phyloP scores from a whole-genome alignment of 2,329 filamentous ascomycete species.

The Cladosporium sp. region DNA sequence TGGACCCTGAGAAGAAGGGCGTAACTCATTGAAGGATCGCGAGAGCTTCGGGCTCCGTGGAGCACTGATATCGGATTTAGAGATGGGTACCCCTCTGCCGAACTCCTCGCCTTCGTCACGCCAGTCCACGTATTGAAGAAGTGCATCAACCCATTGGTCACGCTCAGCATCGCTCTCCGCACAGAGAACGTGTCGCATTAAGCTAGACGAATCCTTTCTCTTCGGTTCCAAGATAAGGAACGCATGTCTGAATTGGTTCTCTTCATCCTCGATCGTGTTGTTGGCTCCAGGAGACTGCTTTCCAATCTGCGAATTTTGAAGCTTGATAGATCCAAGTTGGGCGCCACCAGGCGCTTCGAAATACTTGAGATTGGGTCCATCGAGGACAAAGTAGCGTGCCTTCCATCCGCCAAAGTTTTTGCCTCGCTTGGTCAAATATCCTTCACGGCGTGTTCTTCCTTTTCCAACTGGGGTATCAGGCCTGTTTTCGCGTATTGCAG shows the following conservation, averaged over 20 bases:
- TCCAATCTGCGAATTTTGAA: conserved; percentile 86
- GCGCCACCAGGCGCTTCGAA: conserved; percentile 87
- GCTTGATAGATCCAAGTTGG: conserved; percentile 88
- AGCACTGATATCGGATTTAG: conserved; percentile 23
- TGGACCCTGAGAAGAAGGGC: conserved; percentile 19
- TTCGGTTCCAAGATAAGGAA: conserved; percentile 95
- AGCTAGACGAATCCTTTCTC: conserved; percentile 83
- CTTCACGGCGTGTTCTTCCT: conserved; percentile 69
- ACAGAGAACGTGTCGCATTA: conserved; percentile 90
- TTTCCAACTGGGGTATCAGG: conserved; percentile 49
- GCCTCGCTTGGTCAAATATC: conserved; percentile 91
- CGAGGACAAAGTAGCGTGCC: conserved; percentile 67
- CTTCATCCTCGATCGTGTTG: conserved; percentile 68
- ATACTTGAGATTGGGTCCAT: conserved; percentile 74
- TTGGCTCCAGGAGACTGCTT: conserved; percentile 68
- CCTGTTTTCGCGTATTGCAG: conserved; percentile 27
- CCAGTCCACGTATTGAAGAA: conserved; percentile 84
- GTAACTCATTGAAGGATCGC: conserved; percentile 35
- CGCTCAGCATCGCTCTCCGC: conserved; percentile 91
- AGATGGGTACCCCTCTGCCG: conserved; percentile 12
- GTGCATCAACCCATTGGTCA: conserved; percentile 86
- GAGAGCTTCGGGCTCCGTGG: conserved; percentile 30
- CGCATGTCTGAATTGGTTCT: conserved; percentile 94
- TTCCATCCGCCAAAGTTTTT: conserved; percentile 99
- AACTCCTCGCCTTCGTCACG: conserved; percentile 53